These are phyloP conservation scores for Neonectria coccinea DNA, from an alignment of 2,329 filamentous ascomycete species.

Conservation along the genomic window DNA sequence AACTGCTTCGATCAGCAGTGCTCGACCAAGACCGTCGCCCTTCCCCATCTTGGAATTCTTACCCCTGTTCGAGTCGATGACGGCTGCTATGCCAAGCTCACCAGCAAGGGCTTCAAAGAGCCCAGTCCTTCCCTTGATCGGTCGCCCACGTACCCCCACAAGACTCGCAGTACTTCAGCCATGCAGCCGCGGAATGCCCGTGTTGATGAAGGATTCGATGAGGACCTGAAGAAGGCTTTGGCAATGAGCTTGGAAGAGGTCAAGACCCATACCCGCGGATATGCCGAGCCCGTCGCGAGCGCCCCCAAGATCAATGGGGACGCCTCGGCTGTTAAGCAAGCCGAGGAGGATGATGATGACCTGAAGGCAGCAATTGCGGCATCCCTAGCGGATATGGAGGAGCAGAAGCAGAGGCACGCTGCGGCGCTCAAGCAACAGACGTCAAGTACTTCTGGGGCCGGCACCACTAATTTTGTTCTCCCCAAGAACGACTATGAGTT, in stretches of 20 bases:
- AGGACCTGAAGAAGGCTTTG: constrained; percentile 91
- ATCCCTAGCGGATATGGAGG: constrained; percentile 95
- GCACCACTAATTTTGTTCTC: constrained; percentile 65
- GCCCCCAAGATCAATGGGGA: constrained; percentile 53
- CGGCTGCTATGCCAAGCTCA: constrained; percentile 91
- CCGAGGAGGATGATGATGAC: constrained; percentile 91
- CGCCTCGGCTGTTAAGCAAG: constrained; percentile 55
- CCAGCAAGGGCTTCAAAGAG: constrained; percentile 69
- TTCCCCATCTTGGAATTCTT: constrained; percentile 93
- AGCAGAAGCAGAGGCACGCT: constrained; percentile 93
- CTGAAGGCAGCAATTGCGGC: constrained; percentile 95
- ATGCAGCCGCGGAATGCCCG: constrained; percentile 94
- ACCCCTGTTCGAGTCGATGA: constrained; percentile 95
- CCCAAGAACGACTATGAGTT: constrained; percentile 96
- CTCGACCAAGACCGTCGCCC: constrained; percentile 86
- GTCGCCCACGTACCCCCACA: constrained; percentile 65
- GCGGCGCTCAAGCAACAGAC: constrained; percentile 85
- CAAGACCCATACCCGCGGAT: constrained; percentile 78
- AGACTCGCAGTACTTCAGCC: constrained; percentile 71
- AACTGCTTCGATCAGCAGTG: constrained; percentile 98
- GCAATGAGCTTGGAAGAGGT: constrained; percentile 98
- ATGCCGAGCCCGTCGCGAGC: constrained; percentile 69
- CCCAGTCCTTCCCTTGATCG: constrained; percentile 60
- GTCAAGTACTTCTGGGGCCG: constrained; percentile 53
- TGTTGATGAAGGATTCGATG: constrained; percentile 91